Evolutionary conservation across 2,329 filamentous ascomycete species (phyloP).

Genomic region (Bipolaris oryzae): DNA sequence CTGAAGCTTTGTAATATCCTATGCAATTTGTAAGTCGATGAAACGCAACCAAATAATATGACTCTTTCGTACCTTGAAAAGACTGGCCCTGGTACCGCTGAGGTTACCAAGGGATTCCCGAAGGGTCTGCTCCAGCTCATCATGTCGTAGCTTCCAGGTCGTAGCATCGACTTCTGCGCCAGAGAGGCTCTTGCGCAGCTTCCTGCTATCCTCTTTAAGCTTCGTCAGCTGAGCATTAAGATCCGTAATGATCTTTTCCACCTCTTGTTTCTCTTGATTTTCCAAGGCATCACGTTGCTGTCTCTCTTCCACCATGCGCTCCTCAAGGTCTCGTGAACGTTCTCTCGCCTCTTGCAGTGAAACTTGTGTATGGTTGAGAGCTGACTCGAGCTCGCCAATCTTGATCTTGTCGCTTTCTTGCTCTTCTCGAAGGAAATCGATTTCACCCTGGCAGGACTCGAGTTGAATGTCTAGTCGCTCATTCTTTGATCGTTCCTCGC

Average conservation of each 20-base stretch:
- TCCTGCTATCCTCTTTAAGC: slow-evolving; percentile 84
- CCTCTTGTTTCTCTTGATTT: slow-evolving; percentile 89
- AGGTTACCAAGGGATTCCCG: slow-evolving; percentile 86
- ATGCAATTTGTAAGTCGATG: slow-evolving; percentile 24
- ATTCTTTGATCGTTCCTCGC: slow-evolving; percentile 85
- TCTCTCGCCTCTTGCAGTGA: slow-evolving; percentile 85
- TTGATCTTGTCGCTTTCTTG: slow-evolving; percentile 98
- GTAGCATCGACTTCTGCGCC: slow-evolving; percentile 85
- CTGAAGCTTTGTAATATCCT: slow-evolving; percentile 86
- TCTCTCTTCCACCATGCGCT: slow-evolving; percentile 78
- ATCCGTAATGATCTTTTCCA: slow-evolving; percentile 90
- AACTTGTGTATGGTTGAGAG: slow-evolving; percentile 78
- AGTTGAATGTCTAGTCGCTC: slow-evolving; percentile 88
- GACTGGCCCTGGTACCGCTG: slow-evolving; percentile 80
- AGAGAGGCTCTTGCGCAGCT: slow-evolving; percentile 80
- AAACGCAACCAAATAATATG: slow-evolving; percentile 4
- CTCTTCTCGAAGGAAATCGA: slow-evolving; percentile 93
- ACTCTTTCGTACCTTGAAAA: slow-evolving; percentile 69
- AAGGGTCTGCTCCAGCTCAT: slow-evolving; percentile 88
- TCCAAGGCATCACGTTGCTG: slow-evolving; percentile 86
- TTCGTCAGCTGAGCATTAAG: slow-evolving; percentile 82
- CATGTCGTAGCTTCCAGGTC: slow-evolving; percentile 87
- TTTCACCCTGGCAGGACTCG: slow-evolving; percentile 90
- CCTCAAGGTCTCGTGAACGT: slow-evolving; percentile 57
- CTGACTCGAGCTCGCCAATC: slow-evolving; percentile 89